Evolutionary conservation across 2,329 filamentous ascomycete species (phyloP), one percentile per base, ranked within the genome.

Genomic region (Leptographium wingfieldii): DNA sequence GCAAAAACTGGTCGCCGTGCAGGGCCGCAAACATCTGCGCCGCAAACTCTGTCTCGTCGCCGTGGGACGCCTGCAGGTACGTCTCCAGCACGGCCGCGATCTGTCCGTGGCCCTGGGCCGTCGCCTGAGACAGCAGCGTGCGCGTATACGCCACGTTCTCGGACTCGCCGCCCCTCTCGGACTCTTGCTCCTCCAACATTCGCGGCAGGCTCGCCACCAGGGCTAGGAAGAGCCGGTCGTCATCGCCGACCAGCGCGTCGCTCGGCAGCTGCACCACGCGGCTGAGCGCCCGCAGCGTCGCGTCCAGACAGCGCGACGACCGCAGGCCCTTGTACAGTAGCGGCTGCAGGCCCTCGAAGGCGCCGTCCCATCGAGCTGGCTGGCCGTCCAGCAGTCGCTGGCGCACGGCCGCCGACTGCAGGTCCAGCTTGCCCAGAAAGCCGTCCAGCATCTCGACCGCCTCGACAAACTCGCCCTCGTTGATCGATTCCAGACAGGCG

Each of bases 401-500:
- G 48, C 92, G 80, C 3, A 95, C 83, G 43, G 75, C 79, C 0
- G 84, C 78, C 63, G 88, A 84, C 54, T 81, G 80, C 53, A 99
- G 80, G 70, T 99, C 88, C 27, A 97, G 77, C 70, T 94, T 95
- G 65, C 84, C 82, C 27, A 99, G 74, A 43, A 95, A 84, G 67
- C 88, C 88, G 61, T 95, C 88, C 11, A 99, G 80, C 88, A 99
- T 96, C 58, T 88, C 86, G 14, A 96, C 77, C 27, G 89, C 91
- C 69, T 96, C 94, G 63, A 94, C 81, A 64, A 96, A 99, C 68
- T 99, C 94, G 27, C 87, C 83, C 72, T 99, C 95, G 65, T 97
- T 95, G 68, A 97, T 95, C 0, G 94, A 97, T 68, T 97, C 92
- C 25, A 99, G 76, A 69, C 94, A 99, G 12, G 94, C 94, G 67